Percentiles rank a stretch among this genome's conserved stretches.
These are phyloP conservation scores for Claviceps capensis DNA, from an alignment of 2,329 filamentous ascomycete species.

Conservation along the genomic window DNA sequence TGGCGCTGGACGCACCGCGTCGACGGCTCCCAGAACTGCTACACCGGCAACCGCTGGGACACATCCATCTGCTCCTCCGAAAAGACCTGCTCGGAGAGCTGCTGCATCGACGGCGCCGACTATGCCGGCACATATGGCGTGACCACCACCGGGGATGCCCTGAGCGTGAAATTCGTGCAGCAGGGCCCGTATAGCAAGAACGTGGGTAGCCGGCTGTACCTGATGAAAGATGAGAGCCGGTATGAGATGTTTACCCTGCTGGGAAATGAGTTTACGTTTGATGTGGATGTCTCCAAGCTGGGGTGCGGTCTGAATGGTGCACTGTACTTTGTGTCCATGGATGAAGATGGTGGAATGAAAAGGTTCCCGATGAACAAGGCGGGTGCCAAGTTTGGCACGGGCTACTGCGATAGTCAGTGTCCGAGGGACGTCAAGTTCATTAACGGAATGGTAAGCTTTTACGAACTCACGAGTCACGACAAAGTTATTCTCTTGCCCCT, in stretches of 20 bases:
- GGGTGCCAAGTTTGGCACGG: constrained; percentile 47
- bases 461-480: too few relatives aligned
- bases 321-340: constrained; percentile 52
- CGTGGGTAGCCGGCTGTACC: background rate
- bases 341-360: constrained; percentile 38
- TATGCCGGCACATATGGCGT: background rate
- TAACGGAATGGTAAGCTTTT: background rate
- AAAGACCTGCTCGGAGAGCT: background rate
- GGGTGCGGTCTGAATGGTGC: constrained; percentile 61
- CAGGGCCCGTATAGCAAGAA: background rate
- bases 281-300: constrained; percentile 43
- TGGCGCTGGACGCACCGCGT: background rate
- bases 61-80: background rate
- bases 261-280: background rate
- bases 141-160: background rate
- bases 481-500: background rate
- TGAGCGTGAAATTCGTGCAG: background rate
- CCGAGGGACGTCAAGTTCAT: constrained; percentile 24
- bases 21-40: background rate
- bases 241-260: background rate
- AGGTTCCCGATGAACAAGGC: constrained; percentile 37
- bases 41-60: background rate
- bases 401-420: constrained; percentile 38
- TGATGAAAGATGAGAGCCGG: background rate
- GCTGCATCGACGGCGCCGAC: background rate